These are phyloP conservation scores for Brassica rapa DNA, from an alignment of 345 rosid species.

Conservation along the genomic window DNA sequence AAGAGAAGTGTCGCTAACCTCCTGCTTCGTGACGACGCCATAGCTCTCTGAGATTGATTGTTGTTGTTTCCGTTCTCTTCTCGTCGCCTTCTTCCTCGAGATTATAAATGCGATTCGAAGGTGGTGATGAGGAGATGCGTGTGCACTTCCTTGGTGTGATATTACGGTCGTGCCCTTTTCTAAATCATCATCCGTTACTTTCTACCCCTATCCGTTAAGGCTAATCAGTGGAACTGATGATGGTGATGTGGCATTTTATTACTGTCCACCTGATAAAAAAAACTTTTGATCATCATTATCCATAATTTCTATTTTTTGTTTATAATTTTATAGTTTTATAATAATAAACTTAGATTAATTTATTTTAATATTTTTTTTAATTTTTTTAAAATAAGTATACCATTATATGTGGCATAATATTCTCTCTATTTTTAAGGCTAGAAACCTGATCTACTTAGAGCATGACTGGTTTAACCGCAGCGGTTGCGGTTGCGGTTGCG, in stretches of 20 bases:
- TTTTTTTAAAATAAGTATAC: too few relatives aligned
- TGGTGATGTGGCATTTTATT: background rate
- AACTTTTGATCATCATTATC: too few relatives aligned
- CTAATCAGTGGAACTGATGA: background rate
- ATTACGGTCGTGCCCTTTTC: constrained; percentile 40
- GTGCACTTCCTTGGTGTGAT: background rate
- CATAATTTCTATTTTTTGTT: too few relatives aligned
- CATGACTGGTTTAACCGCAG: too few relatives aligned
- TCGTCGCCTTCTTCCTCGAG: background rate
- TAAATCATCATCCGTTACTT: background rate
- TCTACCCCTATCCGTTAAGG: background rate
- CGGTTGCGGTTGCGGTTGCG: too few relatives aligned
- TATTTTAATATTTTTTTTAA: too few relatives aligned
- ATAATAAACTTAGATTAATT: too few relatives aligned
- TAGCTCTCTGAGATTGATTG: background rate
- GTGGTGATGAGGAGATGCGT: background rate
- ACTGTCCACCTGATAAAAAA: too few relatives aligned
- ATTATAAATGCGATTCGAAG: constrained; percentile 1
- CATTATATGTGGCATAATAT: too few relatives aligned
- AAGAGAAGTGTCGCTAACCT: constrained; percentile 34
- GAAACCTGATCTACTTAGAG: too few relatives aligned
- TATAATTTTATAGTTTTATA: too few relatives aligned
- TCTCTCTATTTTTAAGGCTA: too few relatives aligned
- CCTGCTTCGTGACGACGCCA: constrained; percentile 38
- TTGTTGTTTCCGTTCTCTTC: background rate